These are phyloP conservation scores for Kodamaea ohmeri DNA, from an alignment of 1,139 yeast genomes.

Conservation along the genomic window DNA sequence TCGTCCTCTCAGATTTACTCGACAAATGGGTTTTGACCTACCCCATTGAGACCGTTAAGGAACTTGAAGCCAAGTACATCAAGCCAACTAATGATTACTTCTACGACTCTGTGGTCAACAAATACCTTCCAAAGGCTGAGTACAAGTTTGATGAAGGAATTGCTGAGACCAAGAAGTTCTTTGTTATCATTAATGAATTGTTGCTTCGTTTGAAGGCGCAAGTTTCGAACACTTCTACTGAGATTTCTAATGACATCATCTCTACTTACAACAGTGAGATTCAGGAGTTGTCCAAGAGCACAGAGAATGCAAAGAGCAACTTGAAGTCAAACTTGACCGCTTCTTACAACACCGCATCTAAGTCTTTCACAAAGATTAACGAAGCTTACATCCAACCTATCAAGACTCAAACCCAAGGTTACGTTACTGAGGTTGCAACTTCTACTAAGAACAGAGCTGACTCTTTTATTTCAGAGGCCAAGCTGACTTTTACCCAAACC, in stretches of 20 bases:
- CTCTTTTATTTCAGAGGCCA: conserved; percentile 33
- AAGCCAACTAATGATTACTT: conserved; percentile 30
- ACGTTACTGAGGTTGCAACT: conserved; percentile 35
- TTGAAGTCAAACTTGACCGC: conserved; percentile 34
- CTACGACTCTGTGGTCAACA: conserved; percentile 26
- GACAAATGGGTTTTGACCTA: conserved; percentile 15
- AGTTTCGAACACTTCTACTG: conserved; percentile 29
- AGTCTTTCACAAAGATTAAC: conserved; percentile 36
- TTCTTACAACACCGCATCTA: conserved; percentile 34
- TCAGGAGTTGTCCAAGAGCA: conserved; percentile 14
- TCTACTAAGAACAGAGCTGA: conserved; percentile 39
- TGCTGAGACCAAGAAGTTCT: conserved; percentile 29
- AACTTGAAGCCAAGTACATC: conserved; percentile 26
- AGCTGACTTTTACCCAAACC: conserved; percentile 17
- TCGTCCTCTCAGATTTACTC: conserved; percentile 21
- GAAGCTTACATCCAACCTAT: conserved; percentile 41
- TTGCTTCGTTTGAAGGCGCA: conserved; percentile 26
- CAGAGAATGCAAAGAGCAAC: conserved; percentile 11
- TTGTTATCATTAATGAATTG: conserved; percentile 31
- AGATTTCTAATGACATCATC: conserved; percentile 32
- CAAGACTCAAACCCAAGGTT: conserved; percentile 40
- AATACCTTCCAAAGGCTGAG: conserved; percentile 32
- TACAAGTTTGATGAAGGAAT: conserved; percentile 23
- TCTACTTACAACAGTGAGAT: conserved; percentile 38
- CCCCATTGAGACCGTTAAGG: conserved; percentile 19